phyloP scores from a whole-genome alignment of 768 basidiomycete species.

The Leucocoprinus leucothites region DNA sequence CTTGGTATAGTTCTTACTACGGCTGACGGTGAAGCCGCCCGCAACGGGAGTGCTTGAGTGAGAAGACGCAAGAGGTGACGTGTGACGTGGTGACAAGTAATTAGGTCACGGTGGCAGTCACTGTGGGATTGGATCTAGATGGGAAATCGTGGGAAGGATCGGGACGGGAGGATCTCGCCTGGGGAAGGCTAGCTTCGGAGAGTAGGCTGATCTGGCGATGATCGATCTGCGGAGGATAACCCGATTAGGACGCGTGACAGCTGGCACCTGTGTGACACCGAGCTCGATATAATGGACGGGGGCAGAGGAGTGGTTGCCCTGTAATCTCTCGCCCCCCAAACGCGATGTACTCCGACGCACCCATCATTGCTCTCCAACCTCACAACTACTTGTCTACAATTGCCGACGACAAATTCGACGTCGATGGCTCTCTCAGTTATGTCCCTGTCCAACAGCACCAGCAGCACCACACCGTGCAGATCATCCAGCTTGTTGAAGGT shows the following conservation, averaged over 20 bases:
- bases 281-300: constrained; percentile 12
- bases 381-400: constrained; percentile 18
- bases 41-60: constrained; percentile 7
- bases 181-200: constrained; percentile 12
- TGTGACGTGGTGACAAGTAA: constrained; percentile 7
- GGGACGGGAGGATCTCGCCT: constrained; percentile 11
- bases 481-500: constrained; percentile 75
- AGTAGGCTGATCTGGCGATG: constrained; percentile 14
- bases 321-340: constrained; percentile 11
- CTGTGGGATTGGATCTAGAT: constrained; percentile 23
- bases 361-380: constrained; percentile 19
- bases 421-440: too few species aligned
- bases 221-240: constrained; percentile 11
- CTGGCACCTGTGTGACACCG: neutral
- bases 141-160: constrained; percentile 19
- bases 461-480: constrained; percentile 52
- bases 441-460: constrained; percentile 45
- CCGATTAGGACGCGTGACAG: constrained; percentile 8
- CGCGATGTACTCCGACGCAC: constrained; percentile 21
- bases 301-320: too few species aligned
- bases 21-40: constrained; percentile 11
- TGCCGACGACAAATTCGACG: constrained; percentile 30
- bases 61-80: neutral
- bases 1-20: constrained; percentile 4
- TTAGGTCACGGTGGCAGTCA: constrained; percentile 7